Conservation (phyloP, 192 early-diverging fungal species). For the Jimgerdemannia lactiflua region DNA sequence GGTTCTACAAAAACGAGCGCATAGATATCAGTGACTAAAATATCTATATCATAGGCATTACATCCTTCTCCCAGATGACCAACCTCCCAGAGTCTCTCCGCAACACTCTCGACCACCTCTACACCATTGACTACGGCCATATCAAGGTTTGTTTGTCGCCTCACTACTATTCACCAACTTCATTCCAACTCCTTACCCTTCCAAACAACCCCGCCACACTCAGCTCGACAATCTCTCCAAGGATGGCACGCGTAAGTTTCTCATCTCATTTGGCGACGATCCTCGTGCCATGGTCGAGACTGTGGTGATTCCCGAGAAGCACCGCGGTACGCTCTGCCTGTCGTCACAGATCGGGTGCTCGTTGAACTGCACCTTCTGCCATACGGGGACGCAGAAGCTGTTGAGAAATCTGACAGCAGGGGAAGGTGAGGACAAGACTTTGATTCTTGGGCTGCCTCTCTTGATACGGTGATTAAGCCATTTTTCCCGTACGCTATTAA, state of each 20-base stretch:
- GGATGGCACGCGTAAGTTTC: conserved; percentile 62
- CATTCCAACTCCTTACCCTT: neutral
- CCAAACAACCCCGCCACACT: neutral
- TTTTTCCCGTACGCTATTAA: too few relatives aligned
- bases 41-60: conserved; percentile 35
- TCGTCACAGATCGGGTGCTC: conserved; percentile 87
- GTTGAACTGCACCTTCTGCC: conserved; percentile 84
- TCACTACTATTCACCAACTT: neutral
- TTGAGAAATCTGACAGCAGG: conserved; percentile 68
- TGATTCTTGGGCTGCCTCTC: neutral
- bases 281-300: conserved; percentile 65
- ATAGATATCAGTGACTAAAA: neutral
- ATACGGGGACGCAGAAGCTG: conserved; percentile 87
- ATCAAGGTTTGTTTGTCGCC: conserved; percentile 36
- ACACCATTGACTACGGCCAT: conserved; percentile 55
- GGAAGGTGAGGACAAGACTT: conserved; percentile 44
- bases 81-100: conserved; percentile 51
- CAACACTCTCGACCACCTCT: conserved; percentile 41
- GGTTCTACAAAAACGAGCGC: neutral
- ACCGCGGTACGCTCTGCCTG: conserved; percentile 71
- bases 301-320: conserved; percentile 72
- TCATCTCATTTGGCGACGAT: conserved; percentile 44
- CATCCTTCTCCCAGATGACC: conserved; percentile 65
- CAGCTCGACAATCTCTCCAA: conserved; percentile 43
- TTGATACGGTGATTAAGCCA: neutral